Evolutionary conservation across 148 eudicot genomes (phyloP).

Genomic region (Cornus controversa): DNA sequence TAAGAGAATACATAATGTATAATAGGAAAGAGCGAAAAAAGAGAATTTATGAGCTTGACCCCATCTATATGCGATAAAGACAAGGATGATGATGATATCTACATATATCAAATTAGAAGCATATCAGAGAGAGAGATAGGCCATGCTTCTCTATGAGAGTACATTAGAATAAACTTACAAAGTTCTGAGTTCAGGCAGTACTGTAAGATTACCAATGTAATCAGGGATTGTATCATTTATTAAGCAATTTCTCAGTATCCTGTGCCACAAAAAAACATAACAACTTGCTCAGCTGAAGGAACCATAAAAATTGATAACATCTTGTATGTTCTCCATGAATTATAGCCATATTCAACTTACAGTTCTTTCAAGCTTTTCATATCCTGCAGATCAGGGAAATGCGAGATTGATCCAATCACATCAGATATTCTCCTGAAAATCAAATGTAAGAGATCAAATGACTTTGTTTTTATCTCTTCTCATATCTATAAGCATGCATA

Average conservation of each 20-base stretch:
- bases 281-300: neutral
- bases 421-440: constrained; percentile 76
- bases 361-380: constrained; percentile 34
- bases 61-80: too few relatives aligned
- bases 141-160: neutral
- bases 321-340: neutral
- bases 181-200: constrained; percentile 23
- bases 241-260: constrained; percentile 74
- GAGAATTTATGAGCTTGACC: too few relatives aligned
- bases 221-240: constrained; percentile 53
- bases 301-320: neutral
- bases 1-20: too few relatives aligned
- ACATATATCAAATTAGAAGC: neutral
- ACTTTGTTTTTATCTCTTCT: too few relatives aligned
- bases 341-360: constrained; percentile 42
- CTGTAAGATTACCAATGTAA: constrained; percentile 40
- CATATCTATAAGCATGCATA: too few relatives aligned
- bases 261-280: constrained; percentile 27
- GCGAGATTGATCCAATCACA: constrained; percentile 34
- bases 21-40: too few relatives aligned
- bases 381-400: constrained; percentile 51
- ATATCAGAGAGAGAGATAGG: neutral
- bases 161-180: constrained; percentile 31
- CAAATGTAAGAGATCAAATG: constrained; percentile 13
- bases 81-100: too few relatives aligned